phyloP scores from a whole-genome alignment of 2,329 filamentous ascomycete species.

The Neopestalotiopsis clavispora region DNA sequence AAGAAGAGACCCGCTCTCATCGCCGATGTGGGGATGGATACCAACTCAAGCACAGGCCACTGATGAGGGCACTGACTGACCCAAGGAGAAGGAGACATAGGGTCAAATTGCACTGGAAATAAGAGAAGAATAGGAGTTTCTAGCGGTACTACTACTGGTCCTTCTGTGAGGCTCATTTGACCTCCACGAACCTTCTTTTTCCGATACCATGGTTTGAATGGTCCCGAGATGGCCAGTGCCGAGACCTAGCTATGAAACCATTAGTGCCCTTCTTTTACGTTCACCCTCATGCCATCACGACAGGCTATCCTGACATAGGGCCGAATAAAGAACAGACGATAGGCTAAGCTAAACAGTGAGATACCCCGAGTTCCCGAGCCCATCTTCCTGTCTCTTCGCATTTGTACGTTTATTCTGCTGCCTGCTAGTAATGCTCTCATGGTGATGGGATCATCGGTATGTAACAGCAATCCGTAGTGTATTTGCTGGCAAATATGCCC shows the following conservation, averaged over 20 bases:
- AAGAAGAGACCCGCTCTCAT: neutral
- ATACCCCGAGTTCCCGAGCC: conserved; percentile 10
- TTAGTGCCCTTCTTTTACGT: conserved; percentile 1
- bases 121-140: neutral
- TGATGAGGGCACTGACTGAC: neutral
- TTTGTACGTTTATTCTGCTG: no score
- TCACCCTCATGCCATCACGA: neutral
- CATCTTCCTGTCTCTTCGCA: neutral
- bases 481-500: neutral
- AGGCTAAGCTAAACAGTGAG: neutral
- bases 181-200: neutral
- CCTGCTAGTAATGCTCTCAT: neutral
- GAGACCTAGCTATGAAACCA: conserved; percentile 7
- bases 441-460: neutral
- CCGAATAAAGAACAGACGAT: neutral
- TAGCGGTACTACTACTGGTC: neutral
- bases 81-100: neutral
- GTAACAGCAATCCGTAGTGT: neutral
- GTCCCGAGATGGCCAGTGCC: neutral
- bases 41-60: no score
- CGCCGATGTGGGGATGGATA: neutral
- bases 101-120: neutral
- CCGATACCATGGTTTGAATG: neutral
- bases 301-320: conserved; percentile 10
- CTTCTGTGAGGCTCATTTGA: neutral